These are phyloP conservation scores for Piloderma croceum DNA, from an alignment of 768 basidiomycete species.

Conservation along the genomic window DNA sequence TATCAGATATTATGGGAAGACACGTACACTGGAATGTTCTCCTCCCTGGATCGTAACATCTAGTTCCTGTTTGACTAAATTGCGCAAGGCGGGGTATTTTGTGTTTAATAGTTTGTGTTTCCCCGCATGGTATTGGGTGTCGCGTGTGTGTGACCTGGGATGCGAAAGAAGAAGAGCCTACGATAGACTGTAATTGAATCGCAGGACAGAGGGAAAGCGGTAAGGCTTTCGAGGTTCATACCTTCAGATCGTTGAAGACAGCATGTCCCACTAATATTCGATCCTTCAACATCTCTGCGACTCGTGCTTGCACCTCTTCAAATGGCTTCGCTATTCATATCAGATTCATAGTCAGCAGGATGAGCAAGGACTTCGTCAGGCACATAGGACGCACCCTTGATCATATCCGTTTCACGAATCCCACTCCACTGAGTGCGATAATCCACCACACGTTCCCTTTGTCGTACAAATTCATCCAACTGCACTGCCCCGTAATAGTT, in stretches of 20 bases:
- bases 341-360: neutral
- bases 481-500: conserved; percentile 80
- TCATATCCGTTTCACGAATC: conserved; percentile 69
- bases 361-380: neutral
- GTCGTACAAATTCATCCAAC: conserved; percentile 82
- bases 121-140: conserved; percentile 60
- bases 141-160: conserved; percentile 55
- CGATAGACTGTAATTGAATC: conserved; percentile 1
- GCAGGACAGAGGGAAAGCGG: conserved; percentile 1
- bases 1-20: conserved; percentile 8
- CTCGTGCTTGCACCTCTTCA: conserved; percentile 69
- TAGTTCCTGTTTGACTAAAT: conserved; percentile 75
- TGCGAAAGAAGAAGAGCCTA: conserved; percentile 73
- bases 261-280: conserved; percentile 88
- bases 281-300: conserved; percentile 71
- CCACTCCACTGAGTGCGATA: conserved; percentile 91
- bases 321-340: conserved; percentile 63
- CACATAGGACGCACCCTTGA: conserved; percentile 48
- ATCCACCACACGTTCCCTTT: conserved; percentile 84
- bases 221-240: conserved; percentile 23
- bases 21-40: conserved; percentile 82
- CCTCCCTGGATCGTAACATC: conserved; percentile 78
- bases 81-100: conserved; percentile 69
- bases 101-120: conserved; percentile 58
- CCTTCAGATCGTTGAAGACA: conserved; percentile 85